phyloP scores from a whole-genome alignment of 2,329 filamentous ascomycete species.

The Plenodomus lindquistii region DNA sequence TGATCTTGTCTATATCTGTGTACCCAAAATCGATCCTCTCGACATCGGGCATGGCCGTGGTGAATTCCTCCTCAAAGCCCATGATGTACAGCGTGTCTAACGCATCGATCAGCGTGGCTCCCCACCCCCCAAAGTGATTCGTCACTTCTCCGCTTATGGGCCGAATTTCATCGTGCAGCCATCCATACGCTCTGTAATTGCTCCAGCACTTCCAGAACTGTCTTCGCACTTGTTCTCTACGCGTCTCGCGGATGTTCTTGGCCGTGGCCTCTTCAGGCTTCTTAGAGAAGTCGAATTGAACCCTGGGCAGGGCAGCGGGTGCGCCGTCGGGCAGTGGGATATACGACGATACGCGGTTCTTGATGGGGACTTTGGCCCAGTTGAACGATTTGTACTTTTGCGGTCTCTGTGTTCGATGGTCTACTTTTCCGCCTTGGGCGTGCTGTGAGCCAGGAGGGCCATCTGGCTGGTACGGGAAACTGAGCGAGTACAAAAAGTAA shows the following conservation, averaged over 20 bases:
- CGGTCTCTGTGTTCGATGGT: constrained; percentile 8
- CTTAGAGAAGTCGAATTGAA: constrained; percentile 47
- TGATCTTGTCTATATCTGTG: constrained; percentile 46
- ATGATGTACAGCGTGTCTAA: constrained; percentile 55
- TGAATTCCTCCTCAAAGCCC: constrained; percentile 53
- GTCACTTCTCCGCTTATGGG: constrained; percentile 48
- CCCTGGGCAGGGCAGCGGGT: constrained; percentile 45
- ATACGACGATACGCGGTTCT: constrained; percentile 45
- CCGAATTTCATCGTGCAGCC: constrained; percentile 54
- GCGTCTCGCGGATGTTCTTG: constrained; percentile 39
- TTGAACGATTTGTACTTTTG: constrained; percentile 31
- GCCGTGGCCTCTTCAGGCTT: constrained; percentile 38
- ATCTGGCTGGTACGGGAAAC: constrained; percentile 34
- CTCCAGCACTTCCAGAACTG: constrained; percentile 52
- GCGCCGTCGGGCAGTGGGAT: constrained; percentile 44
- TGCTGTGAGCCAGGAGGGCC: constrained; percentile 1
- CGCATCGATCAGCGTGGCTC: constrained; percentile 51
- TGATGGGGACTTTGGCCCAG: constrained; percentile 48
- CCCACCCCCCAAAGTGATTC: constrained; percentile 54
- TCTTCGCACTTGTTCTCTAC: constrained; percentile 45
- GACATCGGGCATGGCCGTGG: constrained; percentile 49
- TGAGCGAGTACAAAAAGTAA: constrained; percentile 44
- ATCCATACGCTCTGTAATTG: constrained; percentile 50
- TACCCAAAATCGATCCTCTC: constrained; percentile 50
- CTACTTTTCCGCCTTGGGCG: constrained; percentile 12